Evolutionary conservation across 495 filamentous ascomycete genomes (phyloP), one percentile per base, ranked within the genome.

Genomic region (Geopyxis carbonaria): DNA sequence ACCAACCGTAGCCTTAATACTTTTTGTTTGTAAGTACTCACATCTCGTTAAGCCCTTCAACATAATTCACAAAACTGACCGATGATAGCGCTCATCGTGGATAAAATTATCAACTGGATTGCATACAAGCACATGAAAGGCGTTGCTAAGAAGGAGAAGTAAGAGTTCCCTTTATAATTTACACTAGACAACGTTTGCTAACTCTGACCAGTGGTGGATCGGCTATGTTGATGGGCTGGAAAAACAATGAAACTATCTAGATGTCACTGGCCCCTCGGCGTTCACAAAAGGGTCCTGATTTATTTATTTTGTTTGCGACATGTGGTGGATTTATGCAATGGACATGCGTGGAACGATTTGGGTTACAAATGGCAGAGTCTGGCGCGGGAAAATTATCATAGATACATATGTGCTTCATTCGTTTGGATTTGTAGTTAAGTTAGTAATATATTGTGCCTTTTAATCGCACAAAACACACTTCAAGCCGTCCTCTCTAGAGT

Each of bases 1-100:
- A 10, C 49, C 49, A 1, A 44, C 41, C 18, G 38, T 52, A n/a
- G 30, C 22, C 28, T 16, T 53, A 14, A 42, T 52, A 22, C 22
- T 51, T 6, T 42, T 53, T 36, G 10, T 21, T 4, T 43, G 49
- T 53, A 53, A 37, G 43, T 34, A 3, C 31, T 13, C 16, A 28
- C 4, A 14, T 27, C n/a, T n/a, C n/a, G n/a, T n/a, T n/a, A n/a
- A n/a, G n/a, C n/a, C n/a, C n/a, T n/a, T n/a, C n/a, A n/a, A n/a
- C n/a, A n/a, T n/a, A n/a, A n/a, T 20, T 20, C 14, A 33, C 5
- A 6, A 13, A 7, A 16, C 31, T 33, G 14, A 6, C 6, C 14
- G 11, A 16, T 16, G 11, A 16, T 16, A 33, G 31, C 31, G 7
- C 14, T 33, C 11, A 13, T 7, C 5, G 14, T 33, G 5, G 31